phyloP scores from a whole-genome alignment of 2,329 filamentous ascomycete genomes.

The Drechslerella coelobrocha region DNA sequence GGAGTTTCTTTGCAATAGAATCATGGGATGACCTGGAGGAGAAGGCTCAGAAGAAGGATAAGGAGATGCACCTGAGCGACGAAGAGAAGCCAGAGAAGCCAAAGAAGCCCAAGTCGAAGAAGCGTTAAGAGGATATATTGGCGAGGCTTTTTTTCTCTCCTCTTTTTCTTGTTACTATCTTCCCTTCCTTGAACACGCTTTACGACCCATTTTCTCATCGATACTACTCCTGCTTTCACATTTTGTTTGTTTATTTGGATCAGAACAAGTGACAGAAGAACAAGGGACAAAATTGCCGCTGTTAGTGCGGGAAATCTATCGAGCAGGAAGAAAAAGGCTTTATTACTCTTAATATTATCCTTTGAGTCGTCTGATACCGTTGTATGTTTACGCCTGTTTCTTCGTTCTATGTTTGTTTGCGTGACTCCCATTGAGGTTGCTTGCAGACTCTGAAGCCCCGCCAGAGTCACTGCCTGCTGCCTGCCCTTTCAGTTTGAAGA shows the following conservation, averaged over 20 bases:
- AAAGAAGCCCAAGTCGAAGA: slow-evolving; percentile 66
- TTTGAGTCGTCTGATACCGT: neutral
- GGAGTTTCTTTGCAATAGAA: slow-evolving; percentile 61
- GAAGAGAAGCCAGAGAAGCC: slow-evolving; percentile 71
- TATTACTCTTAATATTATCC: neutral
- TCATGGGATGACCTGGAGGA: slow-evolving; percentile 95
- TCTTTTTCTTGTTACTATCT: neutral
- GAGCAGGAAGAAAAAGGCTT: neutral
- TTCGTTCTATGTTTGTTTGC: too few relatives aligned
- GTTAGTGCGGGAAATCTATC: neutral
- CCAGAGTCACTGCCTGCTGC: too few relatives aligned
- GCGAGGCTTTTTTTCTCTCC: slow-evolving; percentile 1
- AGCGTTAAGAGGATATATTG: slow-evolving; percentile 12
- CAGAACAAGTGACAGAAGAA: neutral
- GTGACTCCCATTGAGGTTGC: too few relatives aligned
- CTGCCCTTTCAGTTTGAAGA: too few relatives aligned
- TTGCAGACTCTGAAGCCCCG: too few relatives aligned
- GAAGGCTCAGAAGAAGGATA: slow-evolving; percentile 74
- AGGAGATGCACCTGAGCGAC: slow-evolving; percentile 65
- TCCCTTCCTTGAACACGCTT: neutral
- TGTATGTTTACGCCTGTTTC: neutral
- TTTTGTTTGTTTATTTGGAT: neutral
- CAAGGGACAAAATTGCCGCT: neutral
- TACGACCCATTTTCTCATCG: neutral
- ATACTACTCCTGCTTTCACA: neutral